These are phyloP conservation scores for Diaporthe amygdali DNA, from an alignment of 2,329 filamentous ascomycete species.

Conservation along the genomic window DNA sequence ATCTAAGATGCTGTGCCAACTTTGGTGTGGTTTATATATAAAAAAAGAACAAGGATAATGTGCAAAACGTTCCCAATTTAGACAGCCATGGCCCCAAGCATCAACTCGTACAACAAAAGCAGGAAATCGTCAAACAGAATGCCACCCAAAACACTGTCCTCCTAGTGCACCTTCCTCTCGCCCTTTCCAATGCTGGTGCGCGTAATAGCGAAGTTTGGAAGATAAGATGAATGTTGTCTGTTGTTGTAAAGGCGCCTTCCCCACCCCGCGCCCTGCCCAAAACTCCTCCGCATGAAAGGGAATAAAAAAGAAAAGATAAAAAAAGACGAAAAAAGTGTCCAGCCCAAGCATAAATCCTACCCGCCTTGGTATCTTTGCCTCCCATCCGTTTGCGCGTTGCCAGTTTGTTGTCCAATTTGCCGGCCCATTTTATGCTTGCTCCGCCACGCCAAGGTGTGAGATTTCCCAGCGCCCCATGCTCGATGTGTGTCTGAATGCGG, in stretches of 20 bases:
- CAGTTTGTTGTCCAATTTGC: conserved; percentile 6
- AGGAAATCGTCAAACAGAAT: conserved; percentile 7
- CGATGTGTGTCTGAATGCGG: conserved; percentile 9
- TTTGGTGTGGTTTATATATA: conserved; percentile 10
- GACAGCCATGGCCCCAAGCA: not conserved
- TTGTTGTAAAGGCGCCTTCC: not conserved
- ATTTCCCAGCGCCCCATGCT: conserved; percentile 9
- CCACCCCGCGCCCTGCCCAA: not conserved
- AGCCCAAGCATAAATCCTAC: not conserved
- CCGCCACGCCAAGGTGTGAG: conserved; percentile 16
- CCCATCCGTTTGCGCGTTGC: conserved; percentile 13
- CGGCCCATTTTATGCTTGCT: conserved; percentile 12
- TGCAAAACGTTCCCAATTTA: conserved; percentile 12
- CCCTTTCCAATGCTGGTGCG: conserved; percentile 3
- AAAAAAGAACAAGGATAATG: not conserved
- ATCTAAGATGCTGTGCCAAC: conserved; percentile 15
- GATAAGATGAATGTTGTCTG: not conserved
- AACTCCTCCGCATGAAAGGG: conserved; percentile 15
- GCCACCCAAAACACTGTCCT: not conserved
- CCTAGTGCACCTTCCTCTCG: conserved; percentile 3
- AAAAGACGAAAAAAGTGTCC: no score
- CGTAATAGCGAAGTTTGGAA: conserved; percentile 7
- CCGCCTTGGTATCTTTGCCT: conserved; percentile 17
- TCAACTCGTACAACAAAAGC: conserved; percentile 8
- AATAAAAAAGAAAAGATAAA: not conserved